Base-by-base conservation (phyloP, 2,329 filamentous ascomycete species). In the Myriosclerotinia curreyana region DNA sequence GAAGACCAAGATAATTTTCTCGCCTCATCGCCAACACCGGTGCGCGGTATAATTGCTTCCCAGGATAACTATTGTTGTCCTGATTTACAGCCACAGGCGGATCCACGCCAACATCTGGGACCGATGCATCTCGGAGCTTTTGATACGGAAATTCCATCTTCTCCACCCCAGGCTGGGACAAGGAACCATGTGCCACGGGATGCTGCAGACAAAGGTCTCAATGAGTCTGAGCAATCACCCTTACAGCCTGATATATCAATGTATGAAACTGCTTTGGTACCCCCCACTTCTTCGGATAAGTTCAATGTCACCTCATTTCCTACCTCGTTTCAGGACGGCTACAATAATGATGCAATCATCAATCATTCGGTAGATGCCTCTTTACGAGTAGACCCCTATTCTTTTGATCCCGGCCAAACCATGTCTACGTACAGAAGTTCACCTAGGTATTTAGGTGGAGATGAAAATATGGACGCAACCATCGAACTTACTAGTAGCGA, bases 1-100 rank as follows among this genome's bases (percentile, higher is more conserved):
- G 71, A 66, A 42, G 71, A 73, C 44, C 69, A 71, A 55, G 72
- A 74, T 64, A 66, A 67, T 31, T 73, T 70, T 64, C 78, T 87
- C 42, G 81, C 79, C 25, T 85, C 81, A 8, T 87, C 85, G 0
- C 86, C 86, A 1, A 88, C 86, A 0, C 86, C 72, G 1, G 71
- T 68, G 56, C 67, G 71, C 38, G 59, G 83, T 5, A 78, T 83
- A 54, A 81, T 83, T 42, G 82, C 82, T 28, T 79, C 82, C 49
- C 75, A 76, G 22, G 80, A 79, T 55, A 76, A 80, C 71, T 80
- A 79, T 2, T 83, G 85, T 59, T 79, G 82, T 5, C 82, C 83
- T 12, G 87, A 85, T 0, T 84, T 85, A 6, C 83, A 83, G 1
- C 79, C 83, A 64, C 8, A 17, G 6, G 44, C 11, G 4, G 20